Base-by-base conservation (phyloP, 306 rosid species). In the Corylus heterophylla region DNA sequence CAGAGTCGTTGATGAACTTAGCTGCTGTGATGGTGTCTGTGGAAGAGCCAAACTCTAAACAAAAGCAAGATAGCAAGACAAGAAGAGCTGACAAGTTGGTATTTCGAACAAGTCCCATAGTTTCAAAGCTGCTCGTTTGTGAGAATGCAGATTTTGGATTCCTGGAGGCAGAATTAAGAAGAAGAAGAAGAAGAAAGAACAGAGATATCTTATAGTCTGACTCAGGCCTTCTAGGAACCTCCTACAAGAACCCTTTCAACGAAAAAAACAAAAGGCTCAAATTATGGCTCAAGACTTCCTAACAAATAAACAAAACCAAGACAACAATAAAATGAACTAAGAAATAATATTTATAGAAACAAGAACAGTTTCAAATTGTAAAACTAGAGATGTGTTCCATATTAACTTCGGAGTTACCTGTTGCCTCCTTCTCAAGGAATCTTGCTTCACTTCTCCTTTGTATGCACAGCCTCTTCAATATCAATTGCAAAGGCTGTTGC, bases 401-500 rank as follows among this genome's bases (percentile, higher is more conserved):
- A 49, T 20, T 29, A 73, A 62, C 83, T 59, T 16, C 18, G 50
- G 39, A 74, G 69, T 84, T 87, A 94, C 97, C 97, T 29, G 76
- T 83, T 73, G 79, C 81, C 80, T 88, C 86, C 55, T 79, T 84
- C 82, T 85, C 84, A 37, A 29, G 66, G 80, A 77, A 70, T 51
- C 74, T 80, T 64, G 82, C 82, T 48, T 81, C 88, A 79, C 77
- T 80, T 89, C 97, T 90, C 86, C 88, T 89, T 78, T 85, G 98
- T 20, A 85, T 81, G 68, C 83, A 71, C 67, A 77, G 71, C 74
- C 68, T 90, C 88, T 74, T 91, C 95, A 84, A 92, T 85, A 78
- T 94, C 97, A 67, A 91, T 77, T 3, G 97, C 97, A 86, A 84
- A 75, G 73, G 97, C 91, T 29, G 31, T 29, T 1, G 85, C 74